phyloP scores from a whole-genome alignment of 2,329 filamentous ascomycete species.

The Apiospora rasikravindrae region DNA sequence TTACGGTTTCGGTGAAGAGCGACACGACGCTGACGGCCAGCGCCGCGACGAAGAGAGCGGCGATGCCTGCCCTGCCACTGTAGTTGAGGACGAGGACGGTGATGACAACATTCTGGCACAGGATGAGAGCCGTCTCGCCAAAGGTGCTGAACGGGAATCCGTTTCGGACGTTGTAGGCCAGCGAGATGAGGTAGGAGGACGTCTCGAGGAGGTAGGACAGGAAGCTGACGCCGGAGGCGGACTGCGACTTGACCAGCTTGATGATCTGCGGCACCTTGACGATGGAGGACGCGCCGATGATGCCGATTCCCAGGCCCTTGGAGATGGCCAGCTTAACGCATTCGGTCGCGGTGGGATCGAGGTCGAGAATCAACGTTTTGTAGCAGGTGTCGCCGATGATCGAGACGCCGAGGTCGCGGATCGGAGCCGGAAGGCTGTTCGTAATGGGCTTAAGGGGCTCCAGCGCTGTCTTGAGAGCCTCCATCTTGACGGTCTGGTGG shows the following conservation, averaged over 20 bases:
- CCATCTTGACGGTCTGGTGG: conserved; percentile 50
- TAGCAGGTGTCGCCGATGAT: conserved; percentile 88
- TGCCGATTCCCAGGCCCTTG: conserved; percentile 91
- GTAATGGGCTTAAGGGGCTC: conserved; percentile 71
- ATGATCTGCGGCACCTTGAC: conserved; percentile 98
- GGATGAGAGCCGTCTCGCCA: conserved; percentile 91
- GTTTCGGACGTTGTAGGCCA: conserved; percentile 91
- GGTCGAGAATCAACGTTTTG: conserved; percentile 80
- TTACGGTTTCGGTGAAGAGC: conserved; percentile 69
- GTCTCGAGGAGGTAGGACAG: conserved; percentile 94
- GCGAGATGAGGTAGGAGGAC: conserved; percentile 80
- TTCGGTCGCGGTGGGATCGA: conserved; percentile 76
- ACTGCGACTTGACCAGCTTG: conserved; percentile 83
- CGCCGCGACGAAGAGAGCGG: conserved; percentile 78
- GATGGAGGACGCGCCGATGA: conserved; percentile 86
- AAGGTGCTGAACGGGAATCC: conserved; percentile 96
- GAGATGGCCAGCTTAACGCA: conserved; percentile 91
- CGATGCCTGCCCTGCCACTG: conserved; percentile 68
- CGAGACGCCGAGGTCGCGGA: conserved; percentile 76
- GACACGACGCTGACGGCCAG: conserved; percentile 72
- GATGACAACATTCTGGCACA: conserved; percentile 91
- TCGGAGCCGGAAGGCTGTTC: conserved; percentile 72
- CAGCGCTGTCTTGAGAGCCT: conserved; percentile 64
- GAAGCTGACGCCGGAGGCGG: conserved; percentile 84
- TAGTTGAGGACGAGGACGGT: conserved; percentile 86